phyloP scores from a whole-genome alignment of 2,329 filamentous ascomycete species.

The Aureobasidium sp. region DNA sequence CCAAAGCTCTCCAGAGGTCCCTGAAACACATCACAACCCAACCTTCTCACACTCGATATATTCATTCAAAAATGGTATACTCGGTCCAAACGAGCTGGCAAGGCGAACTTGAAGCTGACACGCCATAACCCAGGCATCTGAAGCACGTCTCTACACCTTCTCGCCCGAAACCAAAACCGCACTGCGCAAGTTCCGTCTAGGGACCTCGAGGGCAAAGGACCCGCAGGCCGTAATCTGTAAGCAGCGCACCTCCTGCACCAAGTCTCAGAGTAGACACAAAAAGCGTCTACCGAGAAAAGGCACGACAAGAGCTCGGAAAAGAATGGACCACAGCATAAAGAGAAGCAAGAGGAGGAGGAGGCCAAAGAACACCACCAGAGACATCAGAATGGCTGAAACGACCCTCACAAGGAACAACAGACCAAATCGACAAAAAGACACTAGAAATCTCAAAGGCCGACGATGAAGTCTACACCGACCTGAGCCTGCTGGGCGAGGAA shows the following conservation, averaged over 20 bases:
- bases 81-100: too few relatives aligned
- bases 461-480: constrained; percentile 71
- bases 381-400: background rate
- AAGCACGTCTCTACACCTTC: constrained; percentile 87
- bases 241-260: constrained; percentile 31
- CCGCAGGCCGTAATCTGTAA: constrained; percentile 93
- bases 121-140: constrained; percentile 50
- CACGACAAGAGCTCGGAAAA: background rate
- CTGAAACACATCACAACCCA: background rate
- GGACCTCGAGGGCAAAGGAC: constrained; percentile 77
- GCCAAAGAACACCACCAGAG: background rate
- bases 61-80: background rate
- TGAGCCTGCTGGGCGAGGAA: constrained; percentile 78
- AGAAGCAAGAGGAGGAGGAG: background rate
- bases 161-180: constrained; percentile 82
- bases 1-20: background rate
- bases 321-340: background rate
- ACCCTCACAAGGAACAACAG: constrained; percentile 41
- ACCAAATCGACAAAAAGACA: constrained; percentile 82
- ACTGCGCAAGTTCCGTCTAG: constrained; percentile 88
- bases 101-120: too few relatives aligned
- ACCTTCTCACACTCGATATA: background rate
- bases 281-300: background rate
- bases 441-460: constrained; percentile 83
- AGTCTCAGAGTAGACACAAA: too few relatives aligned